Base-by-base conservation (phyloP, 768 basidiomycete species). In the Polyporus arcularius region DNA sequence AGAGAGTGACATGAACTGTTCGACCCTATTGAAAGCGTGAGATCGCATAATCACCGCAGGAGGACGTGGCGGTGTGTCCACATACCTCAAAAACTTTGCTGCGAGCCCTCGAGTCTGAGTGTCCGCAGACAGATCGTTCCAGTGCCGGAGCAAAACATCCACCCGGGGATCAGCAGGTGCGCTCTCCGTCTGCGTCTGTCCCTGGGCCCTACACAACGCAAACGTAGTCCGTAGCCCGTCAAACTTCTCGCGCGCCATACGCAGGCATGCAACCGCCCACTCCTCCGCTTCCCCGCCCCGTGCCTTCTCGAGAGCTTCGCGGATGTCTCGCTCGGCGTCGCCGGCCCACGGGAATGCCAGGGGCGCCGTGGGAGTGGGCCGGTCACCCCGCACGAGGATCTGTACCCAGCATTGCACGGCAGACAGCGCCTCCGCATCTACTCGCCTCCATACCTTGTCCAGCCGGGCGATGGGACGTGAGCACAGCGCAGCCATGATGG, bases 401-500 rank as follows among this genome's bases (percentile, higher is more conserved):
- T 85, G 80, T 0, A 87, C 82, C 91, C 91, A 92, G 3, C 80
- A 77, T 63, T 91, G 88, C 31, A 91, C 80, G 3, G 79, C 80
- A 8, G 80, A 76, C 48, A 86, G 66, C 16, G 84, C 83, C 21
- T 79, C 76, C 0, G 82, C 70, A 59, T 91, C 88, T 0, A 90
- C 88, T 18, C 91, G 79, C 66, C 84, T 85, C 92, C 92, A 94
- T 5, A 80, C 89, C 71, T 91, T 92, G 52, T 87, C 88, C 51
- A 94, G 72, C 40, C 92, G 76, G 9, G 90, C 89, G 21, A 94
- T 79, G 16, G 92, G 88, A 30, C 86, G 77, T 15, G 88, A 86
- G 62, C 88, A 90, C 15, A 94, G 70, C 7, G 88, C 92, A 12
- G 80, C 78, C n/a, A 72, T 73, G 53, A 94, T 87, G 2, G 91